These are phyloP conservation scores for Abrus pulchellus DNA, from an alignment of 306 rosid genomes.

Conservation along the genomic window DNA sequence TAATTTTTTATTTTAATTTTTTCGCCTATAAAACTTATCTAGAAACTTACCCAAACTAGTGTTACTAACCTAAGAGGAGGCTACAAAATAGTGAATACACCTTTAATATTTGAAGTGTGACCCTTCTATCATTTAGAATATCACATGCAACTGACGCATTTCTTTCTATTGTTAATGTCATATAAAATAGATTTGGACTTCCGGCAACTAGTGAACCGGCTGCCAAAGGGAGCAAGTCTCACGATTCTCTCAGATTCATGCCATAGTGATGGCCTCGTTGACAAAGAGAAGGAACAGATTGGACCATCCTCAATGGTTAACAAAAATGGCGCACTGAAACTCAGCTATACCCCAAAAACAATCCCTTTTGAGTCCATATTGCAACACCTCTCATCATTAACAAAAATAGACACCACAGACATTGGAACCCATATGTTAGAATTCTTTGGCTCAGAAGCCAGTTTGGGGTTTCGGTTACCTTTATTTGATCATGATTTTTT, in stretches of 20 bases:
- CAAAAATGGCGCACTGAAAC: constrained; percentile 18
- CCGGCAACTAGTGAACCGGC: constrained; percentile 70
- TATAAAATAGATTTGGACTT: constrained; percentile 79
- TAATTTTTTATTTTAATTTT: no score
- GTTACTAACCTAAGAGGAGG: not conserved
- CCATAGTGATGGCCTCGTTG: constrained; percentile 96
- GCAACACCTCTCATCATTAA: constrained; percentile 64
- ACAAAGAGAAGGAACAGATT: constrained; percentile 90
- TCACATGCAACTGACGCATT: constrained; percentile 1
- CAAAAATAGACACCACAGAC: constrained; percentile 73
- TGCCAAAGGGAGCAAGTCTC: constrained; percentile 75
- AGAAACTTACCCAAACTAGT: no score
- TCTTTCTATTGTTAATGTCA: not conserved
- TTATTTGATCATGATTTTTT: constrained; percentile 45
- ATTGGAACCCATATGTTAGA: constrained; percentile 72
- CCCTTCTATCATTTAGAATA: constrained; percentile 3
- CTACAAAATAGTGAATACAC: not conserved
- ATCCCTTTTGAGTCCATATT: constrained; percentile 69
- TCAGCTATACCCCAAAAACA: constrained; percentile 49
- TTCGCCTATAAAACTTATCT: no score
- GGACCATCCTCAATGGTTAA: constrained; percentile 63
- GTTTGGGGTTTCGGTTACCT: constrained; percentile 64
- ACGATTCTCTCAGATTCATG: constrained; percentile 91
- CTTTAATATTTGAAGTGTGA: not conserved
- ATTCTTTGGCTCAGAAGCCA: constrained; percentile 71